These are phyloP conservation scores for Microsporum canis DNA, from an alignment of 2,329 filamentous ascomycete genomes.

Conservation along the genomic window DNA sequence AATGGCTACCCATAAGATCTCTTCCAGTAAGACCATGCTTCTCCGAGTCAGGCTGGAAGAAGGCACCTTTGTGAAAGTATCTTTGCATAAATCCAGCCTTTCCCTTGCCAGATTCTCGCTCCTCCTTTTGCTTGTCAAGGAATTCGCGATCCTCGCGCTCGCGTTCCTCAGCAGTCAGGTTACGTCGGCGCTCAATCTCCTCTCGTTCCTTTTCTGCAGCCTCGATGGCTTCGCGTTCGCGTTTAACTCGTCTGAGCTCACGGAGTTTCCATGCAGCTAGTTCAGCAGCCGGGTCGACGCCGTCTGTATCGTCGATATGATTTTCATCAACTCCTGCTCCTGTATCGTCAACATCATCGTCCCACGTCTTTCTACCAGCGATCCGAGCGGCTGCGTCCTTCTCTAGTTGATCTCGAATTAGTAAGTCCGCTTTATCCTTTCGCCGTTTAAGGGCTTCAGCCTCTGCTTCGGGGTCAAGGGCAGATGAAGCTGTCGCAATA, in stretches of 20 bases:
- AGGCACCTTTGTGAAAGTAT: constrained; percentile 94
- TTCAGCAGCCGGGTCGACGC: constrained; percentile 74
- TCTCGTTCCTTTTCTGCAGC: constrained; percentile 72
- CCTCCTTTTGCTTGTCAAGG: constrained; percentile 65
- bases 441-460: constrained; percentile 32
- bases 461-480: constrained; percentile 33
- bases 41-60: constrained; percentile 73
- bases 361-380: constrained; percentile 73
- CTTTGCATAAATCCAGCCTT: constrained; percentile 88
- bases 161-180: constrained; percentile 76
- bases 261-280: constrained; percentile 87
- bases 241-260: constrained; percentile 77
- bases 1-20: constrained; percentile 74
- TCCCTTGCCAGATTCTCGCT: constrained; percentile 60
- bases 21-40: constrained; percentile 64
- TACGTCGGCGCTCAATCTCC: constrained; percentile 77
- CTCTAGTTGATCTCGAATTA: constrained; percentile 81
- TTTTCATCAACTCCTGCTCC: constrained; percentile 55
- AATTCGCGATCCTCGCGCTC: constrained; percentile 71
- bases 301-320: constrained; percentile 82
- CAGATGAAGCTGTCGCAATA: constrained; percentile 12
- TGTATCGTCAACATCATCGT: constrained; percentile 52
- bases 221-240: constrained; percentile 76
- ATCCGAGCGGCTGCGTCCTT: constrained; percentile 65
- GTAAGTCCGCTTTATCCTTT: constrained; percentile 60